phyloP scores from a whole-genome alignment of 352 stramenopile genomes.

The Pythium oligandrum region DNA sequence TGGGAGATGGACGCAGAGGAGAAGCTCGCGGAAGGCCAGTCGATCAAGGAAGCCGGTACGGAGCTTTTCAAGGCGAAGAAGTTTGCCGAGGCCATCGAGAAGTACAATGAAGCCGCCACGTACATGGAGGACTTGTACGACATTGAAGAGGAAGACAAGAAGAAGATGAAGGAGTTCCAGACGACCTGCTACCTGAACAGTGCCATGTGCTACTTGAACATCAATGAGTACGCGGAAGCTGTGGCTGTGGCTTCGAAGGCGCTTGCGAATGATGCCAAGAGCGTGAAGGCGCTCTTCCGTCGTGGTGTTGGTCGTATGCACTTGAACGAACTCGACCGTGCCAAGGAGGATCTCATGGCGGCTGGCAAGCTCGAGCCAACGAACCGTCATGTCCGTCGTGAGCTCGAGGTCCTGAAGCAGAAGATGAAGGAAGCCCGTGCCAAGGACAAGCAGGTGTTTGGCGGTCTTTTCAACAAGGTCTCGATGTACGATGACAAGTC shows the following conservation, averaged over 20 bases:
- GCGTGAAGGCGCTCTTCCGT: constrained; percentile 84
- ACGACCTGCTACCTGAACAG: constrained; percentile 91
- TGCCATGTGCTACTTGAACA: constrained; percentile 94
- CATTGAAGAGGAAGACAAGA: constrained; percentile 79
- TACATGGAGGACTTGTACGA: constrained; percentile 89
- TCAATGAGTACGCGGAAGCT: constrained; percentile 86
- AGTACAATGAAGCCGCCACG: constrained; percentile 71
- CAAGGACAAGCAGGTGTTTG: constrained; percentile 96
- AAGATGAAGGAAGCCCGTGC: constrained; percentile 89
- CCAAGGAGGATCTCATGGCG: constrained; percentile 84
- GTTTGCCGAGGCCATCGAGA: constrained; percentile 81
- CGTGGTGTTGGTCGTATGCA: constrained; percentile 80
- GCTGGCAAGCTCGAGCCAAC: constrained; percentile 73
- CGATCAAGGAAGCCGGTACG: constrained; percentile 89
- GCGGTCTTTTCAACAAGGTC: constrained; percentile 94
- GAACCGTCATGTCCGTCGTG: constrained; percentile 80
- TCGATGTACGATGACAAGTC: constrained; percentile 98
- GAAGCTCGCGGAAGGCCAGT: constrained; percentile 81
- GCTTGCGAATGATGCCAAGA: constrained; percentile 76
- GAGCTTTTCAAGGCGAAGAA: constrained; percentile 91
- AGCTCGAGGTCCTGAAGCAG: constrained; percentile 74
- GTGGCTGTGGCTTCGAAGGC: constrained; percentile 73
- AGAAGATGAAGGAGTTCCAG: constrained; percentile 82
- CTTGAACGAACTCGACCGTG: constrained; percentile 80
- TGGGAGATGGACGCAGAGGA: constrained; percentile 88